Evolutionary conservation across 306 rosid species (phyloP), one percentile per base, ranked within the genome.

Genomic region (Fragaria vesca): DNA sequence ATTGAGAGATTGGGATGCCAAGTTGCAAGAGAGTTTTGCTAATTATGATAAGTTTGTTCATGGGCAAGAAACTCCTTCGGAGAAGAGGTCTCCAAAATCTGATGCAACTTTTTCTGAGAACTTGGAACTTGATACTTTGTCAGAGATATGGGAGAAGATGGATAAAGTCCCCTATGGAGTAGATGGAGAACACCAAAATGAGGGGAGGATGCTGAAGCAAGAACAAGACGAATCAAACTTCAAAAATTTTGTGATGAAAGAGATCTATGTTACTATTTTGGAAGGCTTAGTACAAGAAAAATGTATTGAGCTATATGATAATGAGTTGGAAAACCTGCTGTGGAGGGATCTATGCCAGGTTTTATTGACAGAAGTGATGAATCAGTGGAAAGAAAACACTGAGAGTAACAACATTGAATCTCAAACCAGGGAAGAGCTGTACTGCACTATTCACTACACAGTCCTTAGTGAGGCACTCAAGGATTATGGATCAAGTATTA

Each of bases 361-460:
- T 55, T 50, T 76, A 62, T 76, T 84, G 6, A 81, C 75, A 32
- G 88, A 89, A 79, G 46, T 38, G 72, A 47, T 82, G 43, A 69
- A 73, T 68, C 92, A 87, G 82, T 80, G 82, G 90, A 85, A 87
- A 61, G 87, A 81, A 45, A 72, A 32, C 47, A 67, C 12, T 36
- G 89, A 84, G 68, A 77, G 48, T 51, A n/a, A 80, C 55, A 72
- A 65, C 72, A 68, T 77, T 24, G 90, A 89, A 81, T 67, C 85
- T 52, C 85, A 78, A 32, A 80, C 72, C 13, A 78, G 93, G 78
- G 91, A 89, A 18, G 88, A 84, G 40, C 76, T 85, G 61, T 40
- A 58, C 78, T 48, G 66, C 74, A 57, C 79, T 63, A 80, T 86
- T 75, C 42, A 68, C 78, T 66, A 55, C 79, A 57, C 80, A 46